Conservation (phyloP, 2,329 filamentous ascomycete species). For the Hypomyces rosellus region DNA sequence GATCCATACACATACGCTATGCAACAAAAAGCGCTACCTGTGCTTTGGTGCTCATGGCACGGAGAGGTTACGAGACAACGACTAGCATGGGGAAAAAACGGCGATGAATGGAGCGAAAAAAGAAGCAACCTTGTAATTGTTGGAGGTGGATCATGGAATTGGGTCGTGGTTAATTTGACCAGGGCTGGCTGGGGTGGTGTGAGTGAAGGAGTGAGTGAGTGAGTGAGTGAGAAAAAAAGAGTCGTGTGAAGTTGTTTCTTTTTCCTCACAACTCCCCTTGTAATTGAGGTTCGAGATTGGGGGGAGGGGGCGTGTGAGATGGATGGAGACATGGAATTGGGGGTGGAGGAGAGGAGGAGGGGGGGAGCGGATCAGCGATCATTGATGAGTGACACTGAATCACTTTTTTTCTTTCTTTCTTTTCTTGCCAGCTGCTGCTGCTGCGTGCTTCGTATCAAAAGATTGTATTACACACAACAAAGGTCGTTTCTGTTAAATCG, state of each 20-base stretch:
- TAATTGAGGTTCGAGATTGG: constrained; percentile 1
- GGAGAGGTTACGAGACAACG: background rate
- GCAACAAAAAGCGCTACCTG: too few relatives aligned
- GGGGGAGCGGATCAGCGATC: background rate
- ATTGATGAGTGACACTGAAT: background rate
- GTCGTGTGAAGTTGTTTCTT: constrained; percentile 1
- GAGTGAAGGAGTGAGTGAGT: too few relatives aligned
- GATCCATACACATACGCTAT: background rate
- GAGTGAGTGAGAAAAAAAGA: too few relatives aligned
- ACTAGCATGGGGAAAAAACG: constrained; percentile 8
- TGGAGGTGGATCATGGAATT: background rate
- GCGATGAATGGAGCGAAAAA: constrained; percentile 3
- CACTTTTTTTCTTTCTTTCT: background rate
- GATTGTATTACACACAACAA: too few relatives aligned
- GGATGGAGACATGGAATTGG: background rate
- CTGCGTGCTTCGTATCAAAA: too few relatives aligned
- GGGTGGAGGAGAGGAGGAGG: background rate
- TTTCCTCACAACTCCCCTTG: background rate
- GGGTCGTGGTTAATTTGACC: constrained; percentile 6
- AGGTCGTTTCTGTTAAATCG: too few relatives aligned
- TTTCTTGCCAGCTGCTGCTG: background rate
- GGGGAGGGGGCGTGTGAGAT: constrained; percentile 4
- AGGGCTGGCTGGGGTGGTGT: constrained; percentile 1
- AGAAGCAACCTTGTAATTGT: constrained; percentile 6
- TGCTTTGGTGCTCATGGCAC: too few relatives aligned